phyloP scores from a whole-genome alignment of 2,329 filamentous ascomycete species.

The Fusarium coffeatum region DNA sequence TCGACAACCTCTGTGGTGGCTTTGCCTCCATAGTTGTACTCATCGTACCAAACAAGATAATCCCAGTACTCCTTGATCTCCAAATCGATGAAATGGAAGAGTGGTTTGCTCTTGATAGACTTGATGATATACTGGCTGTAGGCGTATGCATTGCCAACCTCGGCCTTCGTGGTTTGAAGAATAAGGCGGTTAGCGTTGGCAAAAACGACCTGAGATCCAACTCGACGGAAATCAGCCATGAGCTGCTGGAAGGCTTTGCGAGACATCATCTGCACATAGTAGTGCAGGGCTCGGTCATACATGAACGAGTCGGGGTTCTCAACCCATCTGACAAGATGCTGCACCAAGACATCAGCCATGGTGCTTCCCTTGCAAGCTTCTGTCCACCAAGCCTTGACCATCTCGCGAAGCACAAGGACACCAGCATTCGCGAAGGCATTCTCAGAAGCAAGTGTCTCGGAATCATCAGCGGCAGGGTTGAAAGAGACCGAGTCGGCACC shows the following conservation, averaged over 20 bases:
- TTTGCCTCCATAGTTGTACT: slow-evolving; percentile 98
- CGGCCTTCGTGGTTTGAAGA: slow-evolving; percentile 94
- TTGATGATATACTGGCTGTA: slow-evolving; percentile 99
- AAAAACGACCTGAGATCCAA: slow-evolving; percentile 96
- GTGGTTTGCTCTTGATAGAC: slow-evolving; percentile 92
- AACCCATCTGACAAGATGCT: slow-evolving; percentile 97
- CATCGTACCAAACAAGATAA: slow-evolving; percentile 98
- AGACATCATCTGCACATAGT: slow-evolving; percentile 99
- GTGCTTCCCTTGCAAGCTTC: slow-evolving; percentile 90
- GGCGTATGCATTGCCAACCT: slow-evolving; percentile 95
- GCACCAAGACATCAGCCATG: slow-evolving; percentile 98
- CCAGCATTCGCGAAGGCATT: slow-evolving; percentile 94
- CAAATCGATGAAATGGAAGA: slow-evolving; percentile 97
- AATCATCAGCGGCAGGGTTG: slow-evolving; percentile 65
- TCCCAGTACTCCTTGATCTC: slow-evolving; percentile 99
- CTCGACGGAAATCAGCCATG: slow-evolving; percentile 94
- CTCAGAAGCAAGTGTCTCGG: slow-evolving; percentile 77
- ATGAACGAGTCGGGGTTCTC: slow-evolving; percentile 93
- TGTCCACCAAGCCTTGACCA: slow-evolving; percentile 99
- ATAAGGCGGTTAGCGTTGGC: slow-evolving; percentile 90
- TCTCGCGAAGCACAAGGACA: slow-evolving; percentile 90
- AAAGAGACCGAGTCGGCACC: slow-evolving; percentile 88
- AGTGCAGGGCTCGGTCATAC: slow-evolving; percentile 92
- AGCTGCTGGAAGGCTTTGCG: slow-evolving; percentile 96
- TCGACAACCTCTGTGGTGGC: slow-evolving; percentile 87